phyloP scores from a whole-genome alignment of 306 rosid genomes.

The Amphicarpaea edgeworthii region DNA sequence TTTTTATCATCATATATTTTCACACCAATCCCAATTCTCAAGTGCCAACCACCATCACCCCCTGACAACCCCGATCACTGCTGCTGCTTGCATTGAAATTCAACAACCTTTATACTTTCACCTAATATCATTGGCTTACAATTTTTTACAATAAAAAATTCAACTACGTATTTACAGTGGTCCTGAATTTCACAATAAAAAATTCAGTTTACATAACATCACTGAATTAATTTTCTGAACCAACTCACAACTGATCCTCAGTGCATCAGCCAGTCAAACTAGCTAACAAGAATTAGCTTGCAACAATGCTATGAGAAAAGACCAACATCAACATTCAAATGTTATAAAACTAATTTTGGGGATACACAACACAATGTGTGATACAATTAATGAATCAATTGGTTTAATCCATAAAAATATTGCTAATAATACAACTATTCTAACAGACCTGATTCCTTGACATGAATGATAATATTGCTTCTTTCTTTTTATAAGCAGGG shows the following conservation, averaged over 20 bases:
- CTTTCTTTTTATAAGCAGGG: conserved; percentile 89
- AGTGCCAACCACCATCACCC: not conserved
- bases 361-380: conserved; percentile 22
- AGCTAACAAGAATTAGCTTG: conserved; percentile 17
- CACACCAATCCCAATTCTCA: not conserved
- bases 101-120: not conserved
- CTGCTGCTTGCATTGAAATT: not conserved
- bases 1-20: not conserved
- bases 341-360: not conserved
- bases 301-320: conserved; percentile 25
- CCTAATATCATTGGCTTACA: conserved; percentile 9
- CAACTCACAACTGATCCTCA: conserved; percentile 25
- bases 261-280: conserved; percentile 17
- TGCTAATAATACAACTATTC: conserved; percentile 37
- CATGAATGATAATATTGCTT: conserved; percentile 67
- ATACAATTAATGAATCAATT: conserved; percentile 28
- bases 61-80: not conserved
- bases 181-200: not conserved
- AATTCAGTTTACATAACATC: not conserved
- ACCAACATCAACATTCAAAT: conserved; percentile 10
- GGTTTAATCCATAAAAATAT: conserved; percentile 34
- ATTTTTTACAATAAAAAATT: not conserved
- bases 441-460: conserved; percentile 82
- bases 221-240: conserved; percentile 29
- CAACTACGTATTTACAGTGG: conserved; percentile 9